Evolutionary conservation across 169 alveolate species (phyloP), one percentile per base, ranked within the genome.

Genomic region (Miamiensis avidus): DNA sequence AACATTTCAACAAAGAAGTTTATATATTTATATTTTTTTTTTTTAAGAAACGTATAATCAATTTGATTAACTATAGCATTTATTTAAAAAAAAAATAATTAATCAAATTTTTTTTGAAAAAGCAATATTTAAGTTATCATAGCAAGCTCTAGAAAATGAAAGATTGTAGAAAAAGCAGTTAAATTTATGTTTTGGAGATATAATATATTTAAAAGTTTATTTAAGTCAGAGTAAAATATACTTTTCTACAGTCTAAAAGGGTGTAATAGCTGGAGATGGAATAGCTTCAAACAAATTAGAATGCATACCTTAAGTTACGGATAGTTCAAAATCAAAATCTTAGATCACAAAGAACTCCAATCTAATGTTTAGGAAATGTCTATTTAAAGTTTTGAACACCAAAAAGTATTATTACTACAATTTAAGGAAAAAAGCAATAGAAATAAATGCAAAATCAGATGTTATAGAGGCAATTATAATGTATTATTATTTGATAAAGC

Each of bases 281-380:
- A 86, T 86, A 33, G 90, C 90, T 15, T 65, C 81, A 49, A 86
- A 86, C 75, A 86, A 86, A 74, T 64, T 86, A 65, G 90, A 86
- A 33, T 86, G 90, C 33, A 64, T 86, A 29, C 49, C 83, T 31
- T 81, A 30, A 49, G 76, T 29, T 28, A 31, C 81, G 34, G 69
- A 49, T 28, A 69, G 65, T 0, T 34, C 34, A 27, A 79, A 65
- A 79, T 20, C 34, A 29, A 79, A 27, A 26, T 27, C 82, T 0
- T 28, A 32, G 25, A 33, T 79, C n/a, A 79, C 34, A 29, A 79
- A 79, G 49, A 64, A 64, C 28, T 86, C 84, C 4, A 34, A 77
- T 31, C 29, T 86, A 34, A 25, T 49, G 26, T 86, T 86, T 64
- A 64, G 84, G 28, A 86, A 86, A 81, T 31, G 87, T 31, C 65